Conservation (phyloP, 2,329 filamentous ascomycete genomes). For the Clonostachys solani region DNA sequence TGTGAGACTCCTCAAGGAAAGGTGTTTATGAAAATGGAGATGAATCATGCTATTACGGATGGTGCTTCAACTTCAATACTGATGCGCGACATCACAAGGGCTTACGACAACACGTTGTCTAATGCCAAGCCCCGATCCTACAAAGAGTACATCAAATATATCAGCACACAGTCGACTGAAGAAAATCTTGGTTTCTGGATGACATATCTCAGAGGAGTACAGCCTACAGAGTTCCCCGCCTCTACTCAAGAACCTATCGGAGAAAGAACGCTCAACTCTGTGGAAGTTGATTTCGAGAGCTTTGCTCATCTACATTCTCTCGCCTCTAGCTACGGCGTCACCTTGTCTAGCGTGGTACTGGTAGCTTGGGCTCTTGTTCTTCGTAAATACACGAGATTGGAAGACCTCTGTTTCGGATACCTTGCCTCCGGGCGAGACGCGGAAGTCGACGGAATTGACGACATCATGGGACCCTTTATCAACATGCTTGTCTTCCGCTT, state of each 20-base stretch:
- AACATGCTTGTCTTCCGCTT: slow-evolving; percentile 50
- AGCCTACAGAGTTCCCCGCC: slow-evolving; percentile 2
- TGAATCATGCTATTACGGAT: slow-evolving; percentile 28
- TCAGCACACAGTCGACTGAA: slow-evolving; percentile 4
- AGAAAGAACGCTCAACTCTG: slow-evolving; percentile 1
- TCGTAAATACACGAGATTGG: slow-evolving; percentile 36
- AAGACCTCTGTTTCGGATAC: slow-evolving; percentile 49
- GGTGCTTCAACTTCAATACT: slow-evolving; percentile 20
- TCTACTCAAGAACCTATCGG: not conserved
- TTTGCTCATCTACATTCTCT: slow-evolving; percentile 1
- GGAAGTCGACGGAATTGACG: slow-evolving; percentile 39
- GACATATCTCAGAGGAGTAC: slow-evolving; percentile 1
- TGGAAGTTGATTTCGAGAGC: slow-evolving; percentile 6
- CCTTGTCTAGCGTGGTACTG: slow-evolving; percentile 44
- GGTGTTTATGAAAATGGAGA: slow-evolving; percentile 19
- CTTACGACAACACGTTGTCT: slow-evolving; percentile 11
- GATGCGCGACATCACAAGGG: slow-evolving; percentile 18
- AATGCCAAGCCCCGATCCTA: slow-evolving; percentile 4
- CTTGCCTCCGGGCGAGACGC: slow-evolving; percentile 48
- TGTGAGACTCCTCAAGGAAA: slow-evolving; percentile 8
- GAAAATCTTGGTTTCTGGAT: slow-evolving; percentile 11
- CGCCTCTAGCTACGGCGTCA: slow-evolving; percentile 23
- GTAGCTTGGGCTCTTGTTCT: slow-evolving; percentile 47
- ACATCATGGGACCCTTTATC: slow-evolving; percentile 46
- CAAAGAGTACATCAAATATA: slow-evolving; percentile 10